Evolutionary conservation across 805 yeast species (phyloP).

Genomic region (Metschnikowia borealis): DNA sequence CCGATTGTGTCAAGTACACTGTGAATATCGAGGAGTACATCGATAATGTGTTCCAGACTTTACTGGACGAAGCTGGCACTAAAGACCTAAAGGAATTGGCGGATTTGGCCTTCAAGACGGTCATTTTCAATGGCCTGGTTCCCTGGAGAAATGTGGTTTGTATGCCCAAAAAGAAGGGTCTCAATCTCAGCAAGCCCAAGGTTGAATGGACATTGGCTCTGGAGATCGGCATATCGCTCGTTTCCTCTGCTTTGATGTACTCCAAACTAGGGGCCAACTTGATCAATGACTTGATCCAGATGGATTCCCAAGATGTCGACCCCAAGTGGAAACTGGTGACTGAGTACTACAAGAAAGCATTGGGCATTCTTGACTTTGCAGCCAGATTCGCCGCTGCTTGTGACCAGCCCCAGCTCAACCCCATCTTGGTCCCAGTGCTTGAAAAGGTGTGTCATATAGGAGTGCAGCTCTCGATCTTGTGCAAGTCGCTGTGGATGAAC

Average conservation of each 20-base stretch:
- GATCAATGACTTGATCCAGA: slow-evolving; percentile 33
- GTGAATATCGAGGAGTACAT: slow-evolving; percentile 34
- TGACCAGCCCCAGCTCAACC: not conserved
- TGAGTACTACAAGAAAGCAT: slow-evolving; percentile 29
- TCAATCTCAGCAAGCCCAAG: not conserved
- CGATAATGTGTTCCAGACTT: slow-evolving; percentile 21
- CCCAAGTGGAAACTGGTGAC: slow-evolving; percentile 37
- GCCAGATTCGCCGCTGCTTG: slow-evolving; percentile 5
- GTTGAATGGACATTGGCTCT: slow-evolving; percentile 27
- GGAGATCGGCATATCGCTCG: slow-evolving; percentile 27
- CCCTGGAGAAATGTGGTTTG: not conserved
- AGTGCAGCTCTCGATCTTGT: slow-evolving; percentile 37
- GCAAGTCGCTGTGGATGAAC: slow-evolving; percentile 37
- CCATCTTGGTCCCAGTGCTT: slow-evolving; percentile 9
- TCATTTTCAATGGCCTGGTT: not conserved
- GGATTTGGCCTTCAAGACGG: not conserved
- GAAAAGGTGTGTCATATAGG: slow-evolving; percentile 26
- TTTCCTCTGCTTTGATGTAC: slow-evolving; percentile 27
- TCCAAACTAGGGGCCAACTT: slow-evolving; percentile 33
- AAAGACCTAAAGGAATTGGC: not conserved
- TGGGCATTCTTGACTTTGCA: slow-evolving; percentile 27
- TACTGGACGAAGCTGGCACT: not conserved
- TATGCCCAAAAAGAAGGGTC: not conserved
- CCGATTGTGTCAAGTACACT: slow-evolving; percentile 17
- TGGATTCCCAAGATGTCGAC: slow-evolving; percentile 16